Evolutionary conservation across 129 eudicot genomes (phyloP), one percentile per base, ranked within the genome.

Genomic region (Chrysanthemum lavandulifolium): DNA sequence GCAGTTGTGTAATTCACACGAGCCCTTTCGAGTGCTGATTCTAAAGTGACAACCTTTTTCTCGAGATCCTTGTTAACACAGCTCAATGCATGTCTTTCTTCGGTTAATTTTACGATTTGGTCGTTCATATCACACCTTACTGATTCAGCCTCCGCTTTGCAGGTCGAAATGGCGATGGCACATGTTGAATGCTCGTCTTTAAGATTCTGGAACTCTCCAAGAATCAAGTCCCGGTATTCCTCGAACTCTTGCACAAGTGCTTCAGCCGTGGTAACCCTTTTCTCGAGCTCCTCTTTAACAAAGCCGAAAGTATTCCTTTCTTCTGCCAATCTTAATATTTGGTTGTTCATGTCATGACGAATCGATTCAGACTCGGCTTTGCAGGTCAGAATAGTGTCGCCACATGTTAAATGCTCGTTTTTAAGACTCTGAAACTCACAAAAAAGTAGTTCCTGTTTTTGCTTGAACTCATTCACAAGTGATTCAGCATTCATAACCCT

Each of bases 1-100:
- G 97, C 99, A 69, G 91, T 84, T 8, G 97, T 83, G 84, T 95
- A 88, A 78, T 88, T 95, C 62, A 91, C 54, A 72, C 96, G 90
- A 61, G 89, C 96, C 79, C 94, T 84, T 80, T 80, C 87, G 3
- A 90, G 86, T 18, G 97, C 85, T 52, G 97, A 82, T 80, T 95
- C 99, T 16, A 95, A 81, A 43, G 88, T 71, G 45, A 69, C 13
- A 58, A 88, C 91, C 81, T 88, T 79, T 84, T 82, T 86, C 74
- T 88, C 89, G 33, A 95, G 94, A 84, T 90, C 96, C 78, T 83
- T 69, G 18, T 88, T 90, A 45, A 86, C 62, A 55, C 82, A 73
- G 31, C 78, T 85, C 73, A 90, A 31, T 31, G 13, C 72, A 18
- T 72, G 61, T 72, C 53, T 78, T 72, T 78, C 82, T 47, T 72